phyloP scores from a whole-genome alignment of 768 basidiomycete species.

The Rhodosporidiobolus odoratus region DNA sequence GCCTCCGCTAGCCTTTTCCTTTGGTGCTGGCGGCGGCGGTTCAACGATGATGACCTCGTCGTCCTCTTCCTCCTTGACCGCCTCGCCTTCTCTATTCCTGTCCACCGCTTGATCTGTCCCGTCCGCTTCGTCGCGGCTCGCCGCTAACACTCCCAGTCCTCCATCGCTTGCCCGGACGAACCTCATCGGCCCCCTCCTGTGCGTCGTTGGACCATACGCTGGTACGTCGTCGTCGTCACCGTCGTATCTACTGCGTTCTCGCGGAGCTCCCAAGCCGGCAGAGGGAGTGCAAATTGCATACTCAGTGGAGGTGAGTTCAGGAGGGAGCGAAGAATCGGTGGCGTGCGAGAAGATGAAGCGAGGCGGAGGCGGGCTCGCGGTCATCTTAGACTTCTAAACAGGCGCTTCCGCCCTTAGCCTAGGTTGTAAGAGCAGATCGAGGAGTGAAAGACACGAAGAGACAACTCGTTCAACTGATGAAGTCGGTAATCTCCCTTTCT shows the following conservation, averaged over 20 bases:
- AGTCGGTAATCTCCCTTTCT: too few relatives aligned
- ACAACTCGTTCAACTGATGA: too few relatives aligned
- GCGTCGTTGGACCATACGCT: slow-evolving; percentile 21
- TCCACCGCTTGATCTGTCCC: too few relatives aligned
- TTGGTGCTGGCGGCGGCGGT: too few relatives aligned
- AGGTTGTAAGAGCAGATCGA: background rate
- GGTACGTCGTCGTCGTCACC: slow-evolving; percentile 21
- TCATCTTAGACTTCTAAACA: background rate
- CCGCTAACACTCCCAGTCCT: background rate
- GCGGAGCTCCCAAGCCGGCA: background rate
- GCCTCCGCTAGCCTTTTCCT: background rate
- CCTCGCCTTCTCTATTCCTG: slow-evolving; percentile 6
- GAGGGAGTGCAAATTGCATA: background rate
- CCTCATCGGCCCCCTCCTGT: slow-evolving; percentile 10
- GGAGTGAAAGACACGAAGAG: background rate
- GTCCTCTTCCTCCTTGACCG: background rate
- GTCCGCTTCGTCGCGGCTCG: background rate
- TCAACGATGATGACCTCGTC: background rate
- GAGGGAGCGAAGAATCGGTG: background rate
- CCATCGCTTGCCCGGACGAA: slow-evolving; percentile 6
- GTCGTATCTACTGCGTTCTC: background rate
- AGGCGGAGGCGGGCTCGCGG: background rate
- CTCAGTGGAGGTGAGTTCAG: background rate
- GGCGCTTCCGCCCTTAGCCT: too few relatives aligned
- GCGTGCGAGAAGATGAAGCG: slow-evolving; percentile 30